Evolutionary conservation across 306 rosid species (phyloP).

Genomic region (Trifolium repens): DNA sequence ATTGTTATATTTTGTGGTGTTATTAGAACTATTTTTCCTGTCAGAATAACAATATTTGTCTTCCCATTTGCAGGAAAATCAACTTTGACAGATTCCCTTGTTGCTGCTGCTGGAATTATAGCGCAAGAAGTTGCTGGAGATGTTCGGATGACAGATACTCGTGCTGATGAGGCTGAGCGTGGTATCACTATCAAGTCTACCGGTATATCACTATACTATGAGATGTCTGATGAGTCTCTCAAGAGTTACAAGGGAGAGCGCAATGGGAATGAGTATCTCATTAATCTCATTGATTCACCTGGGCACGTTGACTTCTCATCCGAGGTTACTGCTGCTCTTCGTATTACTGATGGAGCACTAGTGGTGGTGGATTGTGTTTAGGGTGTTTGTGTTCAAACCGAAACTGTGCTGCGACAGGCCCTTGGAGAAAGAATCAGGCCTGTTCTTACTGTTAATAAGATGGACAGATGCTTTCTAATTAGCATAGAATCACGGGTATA

Average conservation of each 20-base stretch:
- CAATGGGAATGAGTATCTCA: constrained; percentile 81
- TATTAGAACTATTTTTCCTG: neutral
- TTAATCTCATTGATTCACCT: constrained; percentile 90
- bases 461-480: constrained; percentile 96
- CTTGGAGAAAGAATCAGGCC: constrained; percentile 91
- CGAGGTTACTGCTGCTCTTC: constrained; percentile 95
- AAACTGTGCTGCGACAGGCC: constrained; percentile 90
- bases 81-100: constrained; percentile 85
- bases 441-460: constrained; percentile 86
- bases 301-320: constrained; percentile 94
- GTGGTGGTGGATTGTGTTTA: constrained; percentile 93
- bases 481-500: too few species aligned
- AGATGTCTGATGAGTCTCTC: constrained; percentile 65
- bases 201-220: constrained; percentile 88
- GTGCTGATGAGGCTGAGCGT: constrained; percentile 91
- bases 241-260: constrained; percentile 71
- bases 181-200: constrained; percentile 93
- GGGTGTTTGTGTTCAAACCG: constrained; percentile 93
- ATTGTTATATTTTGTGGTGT: neutral
- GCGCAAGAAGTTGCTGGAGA: constrained; percentile 93
- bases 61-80: constrained; percentile 59
- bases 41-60: neutral
- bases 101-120: constrained; percentile 94
- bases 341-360: constrained; percentile 90
- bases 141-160: constrained; percentile 94